Conservation (phyloP, 108 stramenopile species). For the Licmophora abbreviata region DNA sequence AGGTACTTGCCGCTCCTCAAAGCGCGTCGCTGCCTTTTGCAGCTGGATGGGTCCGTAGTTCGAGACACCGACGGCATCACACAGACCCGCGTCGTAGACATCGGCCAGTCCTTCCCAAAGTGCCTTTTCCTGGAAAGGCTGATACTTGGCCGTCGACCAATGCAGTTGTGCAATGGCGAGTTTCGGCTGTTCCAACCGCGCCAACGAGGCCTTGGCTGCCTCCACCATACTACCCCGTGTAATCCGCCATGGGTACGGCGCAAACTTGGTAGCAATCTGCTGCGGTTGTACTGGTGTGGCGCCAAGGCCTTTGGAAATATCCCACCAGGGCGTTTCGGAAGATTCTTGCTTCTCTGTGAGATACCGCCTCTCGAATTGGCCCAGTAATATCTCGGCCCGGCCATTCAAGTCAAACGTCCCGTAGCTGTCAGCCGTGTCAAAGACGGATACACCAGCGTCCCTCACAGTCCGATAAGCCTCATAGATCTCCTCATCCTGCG, state of each 20-base stretch:
- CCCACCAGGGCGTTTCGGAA: conserved; percentile 4
- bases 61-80: conserved; percentile 71
- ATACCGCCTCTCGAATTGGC: conserved; percentile 70
- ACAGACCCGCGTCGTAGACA: conserved; percentile 66
- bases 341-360: conserved; percentile 21
- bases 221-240: conserved; percentile 51
- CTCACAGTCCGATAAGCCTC: conserved; percentile 53
- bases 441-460: conserved; percentile 70
- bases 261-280: conserved; percentile 80
- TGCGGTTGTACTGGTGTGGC: conserved; percentile 18
- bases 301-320: conserved; percentile 14
- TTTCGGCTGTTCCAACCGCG: conserved; percentile 64
- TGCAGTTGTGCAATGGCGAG: conserved; percentile 72
- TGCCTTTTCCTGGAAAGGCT: conserved; percentile 72
- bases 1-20: conserved; percentile 60
- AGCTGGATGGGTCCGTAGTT: conserved; percentile 79
- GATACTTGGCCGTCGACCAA: conserved; percentile 82
- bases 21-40: conserved; percentile 25
- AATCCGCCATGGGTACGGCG: conserved; percentile 84
- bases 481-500: conserved; percentile 77
- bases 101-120: conserved; percentile 78
- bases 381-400: conserved; percentile 68
- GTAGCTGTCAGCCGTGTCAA: conserved; percentile 83
- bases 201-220: conserved; percentile 53
- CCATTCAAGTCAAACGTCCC: conserved; percentile 81